Base-by-base conservation (phyloP, 2,329 filamentous ascomycete species). In the Scedosporium aurantiacum region DNA sequence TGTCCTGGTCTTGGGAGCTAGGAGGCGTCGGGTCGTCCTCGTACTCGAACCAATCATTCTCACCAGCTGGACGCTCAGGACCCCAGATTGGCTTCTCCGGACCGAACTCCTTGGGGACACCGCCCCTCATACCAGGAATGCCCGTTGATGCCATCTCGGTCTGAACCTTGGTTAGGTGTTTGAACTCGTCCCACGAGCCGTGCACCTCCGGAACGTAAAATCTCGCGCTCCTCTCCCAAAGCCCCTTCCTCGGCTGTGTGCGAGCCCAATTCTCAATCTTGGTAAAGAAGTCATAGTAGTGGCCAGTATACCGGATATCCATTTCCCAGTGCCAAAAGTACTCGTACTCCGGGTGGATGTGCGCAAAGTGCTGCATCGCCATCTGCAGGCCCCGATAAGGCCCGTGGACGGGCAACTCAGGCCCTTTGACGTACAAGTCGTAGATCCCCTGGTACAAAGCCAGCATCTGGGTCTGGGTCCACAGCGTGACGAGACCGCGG, bases 271-370 rank as follows among this genome's bases (percentile, higher is more conserved):
- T 75, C 67, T 84, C 81, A 43, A 91, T 76, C 69, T 87, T 87
- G 66, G 84, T 82, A 68, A 93, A 82, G 21, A 90, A 73, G 64
- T 90, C 84, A 66, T 88, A 91, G 76, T 89, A 93, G 73, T 96
- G 91, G 41, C 91, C 91, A 0, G 89, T 94, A 72, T 95, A 96
- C 32, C 91, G 86, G 54, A 92, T 85, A 68, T 96, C 91, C 87
- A 96, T 93, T 73, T 96, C 91, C 90, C 91, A 95, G 66, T 96
- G 90, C 91, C 91, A 96, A 73, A 91, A 91, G 74, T 86, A 90
- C 57, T 95, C 90, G 69, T 92, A 96, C 71, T 96, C 91, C 1
- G 90, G 89, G 72, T 96, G 91, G 68, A 85, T 82, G 69, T 92
- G 86, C 5, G 92, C 90, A 71, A 97, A 97, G 73, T 93, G 89